These are phyloP conservation scores for Jaltomata sinuosa DNA, from an alignment of 257 asterid genomes.

Conservation along the genomic window DNA sequence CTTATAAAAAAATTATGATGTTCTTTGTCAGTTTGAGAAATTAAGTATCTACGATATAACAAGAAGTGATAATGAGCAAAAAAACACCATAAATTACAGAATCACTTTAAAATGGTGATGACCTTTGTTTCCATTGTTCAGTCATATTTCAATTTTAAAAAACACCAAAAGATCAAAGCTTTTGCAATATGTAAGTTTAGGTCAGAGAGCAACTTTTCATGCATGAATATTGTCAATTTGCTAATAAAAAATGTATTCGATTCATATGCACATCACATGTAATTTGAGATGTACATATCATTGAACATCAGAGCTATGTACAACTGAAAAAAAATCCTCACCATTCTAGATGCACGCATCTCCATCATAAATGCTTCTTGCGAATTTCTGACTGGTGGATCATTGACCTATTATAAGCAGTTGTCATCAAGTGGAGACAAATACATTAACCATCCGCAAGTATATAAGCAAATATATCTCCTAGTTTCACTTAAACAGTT, in stretches of 20 bases:
- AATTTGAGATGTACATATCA: neutral
- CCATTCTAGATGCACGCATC: constrained; percentile 90
- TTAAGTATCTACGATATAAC: neutral
- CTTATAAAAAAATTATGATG: neutral
- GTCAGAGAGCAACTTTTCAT: neutral
- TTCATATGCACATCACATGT: neutral
- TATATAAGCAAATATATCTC: neutral
- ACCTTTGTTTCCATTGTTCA: neutral
- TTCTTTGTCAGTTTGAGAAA: neutral
- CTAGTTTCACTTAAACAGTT: neutral
- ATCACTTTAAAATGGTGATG: neutral
- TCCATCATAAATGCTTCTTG: constrained; percentile 97
- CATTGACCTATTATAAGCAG: constrained; percentile 27
- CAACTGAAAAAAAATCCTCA: constrained; percentile 11
- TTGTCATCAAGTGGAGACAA: neutral
- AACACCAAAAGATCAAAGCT: neutral
- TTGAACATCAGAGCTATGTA: neutral
- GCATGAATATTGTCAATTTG: neutral
- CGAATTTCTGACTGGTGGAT: constrained; percentile 63
- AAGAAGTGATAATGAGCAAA: neutral
- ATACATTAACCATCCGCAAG: neutral
- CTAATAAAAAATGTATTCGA: neutral
- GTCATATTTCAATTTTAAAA: neutral
- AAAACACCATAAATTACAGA: neutral
- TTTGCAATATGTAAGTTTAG: neutral